phyloP scores from a whole-genome alignment of 805 yeast genomes.

The Starmerella etchellsii region DNA sequence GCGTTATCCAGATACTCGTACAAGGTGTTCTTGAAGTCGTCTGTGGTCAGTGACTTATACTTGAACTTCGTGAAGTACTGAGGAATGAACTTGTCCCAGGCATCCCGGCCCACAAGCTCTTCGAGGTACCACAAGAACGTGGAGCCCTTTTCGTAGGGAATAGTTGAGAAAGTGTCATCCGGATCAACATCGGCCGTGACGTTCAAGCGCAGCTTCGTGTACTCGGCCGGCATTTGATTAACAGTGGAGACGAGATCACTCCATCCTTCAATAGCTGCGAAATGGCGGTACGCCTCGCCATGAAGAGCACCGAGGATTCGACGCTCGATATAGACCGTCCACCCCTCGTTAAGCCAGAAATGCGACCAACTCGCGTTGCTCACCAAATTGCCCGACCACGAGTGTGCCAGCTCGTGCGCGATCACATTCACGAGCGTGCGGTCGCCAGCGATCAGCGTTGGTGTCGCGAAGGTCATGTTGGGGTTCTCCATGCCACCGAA shows the following conservation, averaged over 20 bases:
- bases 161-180: constrained; percentile 76
- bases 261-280: constrained; percentile 83
- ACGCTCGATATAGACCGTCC: constrained; percentile 88
- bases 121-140: constrained; percentile 68
- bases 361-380: constrained; percentile 89
- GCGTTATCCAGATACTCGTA: constrained; percentile 47
- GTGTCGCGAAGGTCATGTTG: constrained; percentile 80
- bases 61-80: constrained; percentile 60
- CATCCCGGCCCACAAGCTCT: constrained; percentile 42
- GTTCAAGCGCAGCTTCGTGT: constrained; percentile 45
- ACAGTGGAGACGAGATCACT: constrained; percentile 58
- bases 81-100: constrained; percentile 69
- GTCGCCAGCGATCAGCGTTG: constrained; percentile 75
- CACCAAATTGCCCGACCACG: constrained; percentile 86
- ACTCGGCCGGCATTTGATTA: constrained; percentile 34
- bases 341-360: constrained; percentile 90
- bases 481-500: constrained; percentile 96
- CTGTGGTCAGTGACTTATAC: constrained; percentile 64
- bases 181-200: constrained; percentile 59
- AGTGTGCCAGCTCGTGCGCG: constrained; percentile 87
- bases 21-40: constrained; percentile 62
- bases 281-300: constrained; percentile 67
- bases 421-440: constrained; percentile 76
- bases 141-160: constrained; percentile 86
- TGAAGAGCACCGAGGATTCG: constrained; percentile 66